Conservation (phyloP, 2,329 filamentous ascomycete species). For the Sclerotinia subarctica region DNA sequence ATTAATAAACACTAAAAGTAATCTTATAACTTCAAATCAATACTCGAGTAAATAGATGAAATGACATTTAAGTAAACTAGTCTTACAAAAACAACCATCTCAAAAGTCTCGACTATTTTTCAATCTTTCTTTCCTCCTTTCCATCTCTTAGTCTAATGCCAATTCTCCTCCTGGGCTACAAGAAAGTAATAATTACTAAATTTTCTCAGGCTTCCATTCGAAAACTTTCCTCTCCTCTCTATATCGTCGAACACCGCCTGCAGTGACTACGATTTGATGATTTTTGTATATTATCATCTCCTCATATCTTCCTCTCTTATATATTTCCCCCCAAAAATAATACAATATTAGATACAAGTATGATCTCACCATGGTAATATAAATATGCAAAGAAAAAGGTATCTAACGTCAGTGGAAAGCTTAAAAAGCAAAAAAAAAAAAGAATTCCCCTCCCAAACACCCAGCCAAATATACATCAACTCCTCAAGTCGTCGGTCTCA, state of each 20-base stretch:
- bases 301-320: not conserved
- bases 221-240: not conserved
- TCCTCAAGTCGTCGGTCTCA: constrained; percentile 19
- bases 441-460: not conserved
- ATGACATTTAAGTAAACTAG: no score
- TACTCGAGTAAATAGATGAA: no score
- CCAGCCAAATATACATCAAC: not conserved
- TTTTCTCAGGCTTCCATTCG: not conserved
- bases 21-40: no score
- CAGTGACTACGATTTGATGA: constrained; percentile 6
- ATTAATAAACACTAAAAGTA: no score
- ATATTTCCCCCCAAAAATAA: not conserved
- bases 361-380: not conserved
- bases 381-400: constrained; percentile 15
- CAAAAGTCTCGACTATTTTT: not conserved
- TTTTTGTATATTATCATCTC: not conserved
- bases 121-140: not conserved
- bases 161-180: not conserved
- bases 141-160: not conserved
- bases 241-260: constrained; percentile 4
- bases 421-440: not conserved
- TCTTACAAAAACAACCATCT: not conserved
- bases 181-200: not conserved
- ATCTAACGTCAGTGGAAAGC: constrained; percentile 8
- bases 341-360: constrained; percentile 16